A percentile compares a stretch with the other conserved stretches of the same genome.
These are phyloP conservation scores for Saprolegnia parasitica DNA, from an alignment of 352 stramenopile species.

Conservation along the genomic window DNA sequence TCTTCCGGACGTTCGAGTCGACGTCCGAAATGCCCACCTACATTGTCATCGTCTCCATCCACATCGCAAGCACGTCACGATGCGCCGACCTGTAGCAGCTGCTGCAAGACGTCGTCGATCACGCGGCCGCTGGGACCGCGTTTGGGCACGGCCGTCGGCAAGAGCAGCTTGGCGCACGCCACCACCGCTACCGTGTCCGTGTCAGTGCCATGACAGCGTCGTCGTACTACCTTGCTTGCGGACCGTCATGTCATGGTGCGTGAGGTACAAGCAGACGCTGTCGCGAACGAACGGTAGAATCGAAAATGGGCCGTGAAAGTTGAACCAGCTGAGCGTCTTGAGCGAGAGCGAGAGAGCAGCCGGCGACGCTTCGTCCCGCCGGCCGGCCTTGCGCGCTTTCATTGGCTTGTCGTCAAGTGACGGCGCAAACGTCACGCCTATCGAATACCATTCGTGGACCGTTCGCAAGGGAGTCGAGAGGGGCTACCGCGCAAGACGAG, in stretches of 20 bases:
- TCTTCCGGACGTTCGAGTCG: conserved; percentile 86
- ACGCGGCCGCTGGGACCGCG: conserved; percentile 81
- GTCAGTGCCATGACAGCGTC: no score
- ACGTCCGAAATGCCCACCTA: conserved; percentile 87
- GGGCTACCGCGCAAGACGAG: conserved; percentile 85
- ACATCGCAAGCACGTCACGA: no score
- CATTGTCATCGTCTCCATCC: no score
- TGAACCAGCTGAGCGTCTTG: conserved; percentile 91
- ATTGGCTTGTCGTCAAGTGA: neutral
- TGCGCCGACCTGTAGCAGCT: conserved; percentile 66
- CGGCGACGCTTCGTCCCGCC: conserved; percentile 2
- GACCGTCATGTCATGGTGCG: conserved; percentile 84
- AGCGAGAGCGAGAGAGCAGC: conserved; percentile 83
- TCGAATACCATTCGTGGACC: conserved; percentile 18
- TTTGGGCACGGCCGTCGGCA: conserved; percentile 66
- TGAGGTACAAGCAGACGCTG: conserved; percentile 90
- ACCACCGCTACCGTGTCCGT: conserved; percentile 66
- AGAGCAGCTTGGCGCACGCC: conserved; percentile 71
- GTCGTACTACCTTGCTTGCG: conserved; percentile 88
- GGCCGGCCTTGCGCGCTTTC: neutral
- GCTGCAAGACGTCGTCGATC: conserved; percentile 91
- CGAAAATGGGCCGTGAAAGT: conserved; percentile 88
- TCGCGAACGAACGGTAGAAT: conserved; percentile 94
- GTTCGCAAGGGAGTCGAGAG: no score
- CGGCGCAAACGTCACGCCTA: neutral